A percentile compares a stretch with the other conserved stretches of the same genome.
Conservation (phyloP, 495 filamentous ascomycete species). For the Talaromyces adpressus region DNA sequence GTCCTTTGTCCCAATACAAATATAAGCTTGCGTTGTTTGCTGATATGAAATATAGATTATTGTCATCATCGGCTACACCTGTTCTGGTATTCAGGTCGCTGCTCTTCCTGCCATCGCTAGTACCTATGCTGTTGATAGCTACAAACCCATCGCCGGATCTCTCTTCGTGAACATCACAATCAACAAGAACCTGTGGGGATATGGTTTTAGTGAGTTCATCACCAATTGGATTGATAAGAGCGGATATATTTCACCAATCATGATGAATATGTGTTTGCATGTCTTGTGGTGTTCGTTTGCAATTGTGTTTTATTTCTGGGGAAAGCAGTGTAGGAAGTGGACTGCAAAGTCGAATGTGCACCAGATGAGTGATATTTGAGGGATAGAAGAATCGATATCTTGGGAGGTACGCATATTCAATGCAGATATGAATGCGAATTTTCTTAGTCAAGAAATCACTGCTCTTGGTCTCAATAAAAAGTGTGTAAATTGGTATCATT, state of each 20-base stretch:
- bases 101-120: slow-evolving; percentile 45
- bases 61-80: slow-evolving; percentile 46
- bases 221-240: slow-evolving; percentile 27
- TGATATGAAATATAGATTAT: slow-evolving; percentile 21
- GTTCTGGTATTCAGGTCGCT: slow-evolving; percentile 50
- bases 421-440: neutral
- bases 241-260: slow-evolving; percentile 39
- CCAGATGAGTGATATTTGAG: neutral
- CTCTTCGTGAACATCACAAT: slow-evolving; percentile 49
- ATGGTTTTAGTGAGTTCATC: slow-evolving; percentile 43
- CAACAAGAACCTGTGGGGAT: slow-evolving; percentile 30
- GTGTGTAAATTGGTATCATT: neutral
- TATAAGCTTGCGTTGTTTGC: neutral
- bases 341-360: slow-evolving; percentile 48
- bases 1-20: neutral
- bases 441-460: neutral
- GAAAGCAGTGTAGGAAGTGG: slow-evolving; percentile 50
- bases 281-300: slow-evolving; percentile 46
- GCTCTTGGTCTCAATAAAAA: neutral
- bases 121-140: slow-evolving; percentile 53
- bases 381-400: neutral
- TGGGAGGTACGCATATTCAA: neutral
- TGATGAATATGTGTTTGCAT: slow-evolving; percentile 47
- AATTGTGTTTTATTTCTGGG: slow-evolving; percentile 48
- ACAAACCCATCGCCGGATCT: slow-evolving; percentile 53